Conservation (phyloP, 2,329 filamentous ascomycete genomes). For the Gnomoniopsis sp. region DNA sequence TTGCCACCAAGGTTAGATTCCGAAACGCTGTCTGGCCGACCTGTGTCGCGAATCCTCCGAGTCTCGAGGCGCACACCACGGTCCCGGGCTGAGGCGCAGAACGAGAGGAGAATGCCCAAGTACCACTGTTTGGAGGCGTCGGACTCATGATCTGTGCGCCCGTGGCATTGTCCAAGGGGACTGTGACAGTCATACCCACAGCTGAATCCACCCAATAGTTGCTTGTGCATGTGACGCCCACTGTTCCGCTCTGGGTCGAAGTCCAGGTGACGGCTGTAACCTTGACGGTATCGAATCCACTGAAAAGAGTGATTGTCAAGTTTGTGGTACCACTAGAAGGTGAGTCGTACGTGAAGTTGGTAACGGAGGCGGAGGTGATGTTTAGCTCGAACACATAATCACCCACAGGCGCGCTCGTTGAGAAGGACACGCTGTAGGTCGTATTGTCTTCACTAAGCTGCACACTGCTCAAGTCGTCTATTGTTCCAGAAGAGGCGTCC, state of each 20-base stretch:
- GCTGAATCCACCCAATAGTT: background rate
- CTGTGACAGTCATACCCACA: background rate
- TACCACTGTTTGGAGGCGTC: background rate
- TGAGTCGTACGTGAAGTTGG: background rate
- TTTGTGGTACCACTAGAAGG: background rate
- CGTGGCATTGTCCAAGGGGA: background rate
- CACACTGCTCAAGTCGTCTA: background rate
- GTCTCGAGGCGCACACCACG: background rate
- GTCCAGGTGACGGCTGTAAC: background rate
- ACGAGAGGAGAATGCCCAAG: background rate
- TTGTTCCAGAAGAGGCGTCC: background rate
- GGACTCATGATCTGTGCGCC: background rate
- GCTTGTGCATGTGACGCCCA: background rate
- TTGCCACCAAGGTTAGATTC: no score
- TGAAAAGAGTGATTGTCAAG: background rate
- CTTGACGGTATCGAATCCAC: background rate
- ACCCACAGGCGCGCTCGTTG: background rate
- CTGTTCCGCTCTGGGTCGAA: background rate
- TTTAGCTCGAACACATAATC: background rate
- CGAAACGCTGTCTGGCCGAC: background rate
- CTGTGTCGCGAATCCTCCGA: background rate
- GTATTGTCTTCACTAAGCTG: background rate
- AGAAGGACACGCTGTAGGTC: background rate
- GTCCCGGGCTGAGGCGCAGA: background rate
- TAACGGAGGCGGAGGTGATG: background rate